Evolutionary conservation across 306 rosid species (phyloP), one percentile per base, ranked within the genome.

Genomic region (Albizia julibrissin): DNA sequence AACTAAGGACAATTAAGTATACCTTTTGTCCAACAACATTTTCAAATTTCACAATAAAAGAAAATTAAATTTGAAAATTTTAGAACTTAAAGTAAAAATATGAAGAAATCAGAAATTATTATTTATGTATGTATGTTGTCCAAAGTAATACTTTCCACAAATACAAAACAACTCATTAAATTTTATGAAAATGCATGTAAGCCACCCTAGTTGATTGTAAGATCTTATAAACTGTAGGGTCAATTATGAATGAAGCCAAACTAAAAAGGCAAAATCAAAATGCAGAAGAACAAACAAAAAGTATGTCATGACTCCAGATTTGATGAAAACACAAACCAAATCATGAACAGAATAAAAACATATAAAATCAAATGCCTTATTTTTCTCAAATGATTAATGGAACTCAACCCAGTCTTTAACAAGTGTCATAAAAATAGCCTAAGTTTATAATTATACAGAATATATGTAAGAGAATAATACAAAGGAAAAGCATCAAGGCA

Each of bases 361-460:
- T 39, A 76, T n/a, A n/a, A 26, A 77, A 42, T 12, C 27, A 42
- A 69, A 42, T 69, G 68, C 26, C 21, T 31, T 66, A 56, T 64
- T 71, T 61, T 22, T 39, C 82, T 70, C 61, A 42, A 75, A 22
- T 34, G 58, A 47, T 75, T 65, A 65, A 26, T 74, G 2, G 13
- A 86, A 68, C 46, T 34, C 16, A 79, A 59, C 47, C 26, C 19
- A 86, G 78, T 69, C 81, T 84, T 52, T 10, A 34, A 47, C 19
- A 78, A 76, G 74, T 69, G 47, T 85, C 85, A 71, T 74, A 87
- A 82, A 82, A 83, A 76, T 75, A 87, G 74, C 86, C 86, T 81
- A 61, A 79, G 67, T 26, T 74, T 78, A 82, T 87, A 87, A 86
- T 83, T 83, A 86, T 83, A 85, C 84, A 91, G 76, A 84, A 49